Percentiles rank a stretch among this genome's conserved stretches.
phyloP scores from a whole-genome alignment of 2,329 filamentous ascomycete genomes.

The Stagonosporopsis chrysanthemi region DNA sequence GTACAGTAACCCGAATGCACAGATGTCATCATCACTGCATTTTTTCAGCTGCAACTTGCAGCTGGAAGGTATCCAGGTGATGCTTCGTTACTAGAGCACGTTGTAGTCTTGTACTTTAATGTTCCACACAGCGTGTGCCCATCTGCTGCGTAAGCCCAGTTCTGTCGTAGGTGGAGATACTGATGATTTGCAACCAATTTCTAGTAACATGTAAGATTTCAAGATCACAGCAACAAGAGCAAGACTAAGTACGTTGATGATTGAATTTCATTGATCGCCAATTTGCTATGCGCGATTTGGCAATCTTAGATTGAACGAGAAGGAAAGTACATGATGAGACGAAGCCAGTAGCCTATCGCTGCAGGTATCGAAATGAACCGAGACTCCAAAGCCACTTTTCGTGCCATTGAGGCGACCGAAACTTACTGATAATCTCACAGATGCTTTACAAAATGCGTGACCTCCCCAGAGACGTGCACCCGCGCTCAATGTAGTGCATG shows the following conservation, averaged over 20 bases:
- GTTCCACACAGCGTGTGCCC: background rate
- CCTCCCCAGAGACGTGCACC: slow-evolving; percentile 4
- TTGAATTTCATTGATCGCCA: slow-evolving; percentile 9
- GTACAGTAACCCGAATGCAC: background rate
- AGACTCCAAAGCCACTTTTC: slow-evolving; percentile 16
- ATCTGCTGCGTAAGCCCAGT: background rate
- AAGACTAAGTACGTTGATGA: background rate
- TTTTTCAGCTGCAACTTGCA: background rate
- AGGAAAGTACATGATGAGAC: slow-evolving; percentile 15
- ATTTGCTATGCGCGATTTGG: background rate
- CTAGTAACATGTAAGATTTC: background rate
- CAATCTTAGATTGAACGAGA: slow-evolving; percentile 12
- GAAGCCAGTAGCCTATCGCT: slow-evolving; percentile 7
- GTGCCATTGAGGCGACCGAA: slow-evolving; percentile 6
- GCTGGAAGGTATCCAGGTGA: background rate
- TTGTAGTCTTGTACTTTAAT: background rate
- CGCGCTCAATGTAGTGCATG: slow-evolving; percentile 1
- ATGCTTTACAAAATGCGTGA: slow-evolving; percentile 19
- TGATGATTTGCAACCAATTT: background rate
- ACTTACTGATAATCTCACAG: slow-evolving; percentile 16
- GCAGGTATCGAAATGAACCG: slow-evolving; percentile 14
- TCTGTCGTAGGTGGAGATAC: background rate
- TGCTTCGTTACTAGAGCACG: too few relatives aligned
- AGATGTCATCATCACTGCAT: background rate
- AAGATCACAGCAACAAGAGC: background rate